Evolutionary conservation across 805 yeast species (phyloP), one percentile per base, ranked within the genome.

Genomic region (Hanseniaspora clermontiae): DNA sequence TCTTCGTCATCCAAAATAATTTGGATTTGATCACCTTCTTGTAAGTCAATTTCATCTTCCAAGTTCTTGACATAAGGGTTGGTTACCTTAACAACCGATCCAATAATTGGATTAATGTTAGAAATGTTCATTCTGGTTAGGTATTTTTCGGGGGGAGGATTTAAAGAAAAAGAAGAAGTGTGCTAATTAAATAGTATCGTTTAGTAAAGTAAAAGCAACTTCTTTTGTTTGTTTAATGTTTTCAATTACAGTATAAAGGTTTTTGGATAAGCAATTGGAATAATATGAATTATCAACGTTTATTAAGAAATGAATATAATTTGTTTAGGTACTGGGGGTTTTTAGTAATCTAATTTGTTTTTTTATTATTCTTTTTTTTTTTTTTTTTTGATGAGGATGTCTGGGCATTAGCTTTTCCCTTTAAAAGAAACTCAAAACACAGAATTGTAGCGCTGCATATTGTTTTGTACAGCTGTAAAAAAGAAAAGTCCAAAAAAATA

Each of bases 1-100:
- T 88, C 97, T 59, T 83, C 79, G 70, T 93, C 99, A 70, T 89
- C 96, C 47, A 95, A 86, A 29, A 93, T 79, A 9, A 93, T 87
- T 67, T 88, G 95, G 57, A 93, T 77, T 59, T 80, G 82, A 66
- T 93, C 97, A 31, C 97, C 97, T 10, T 84, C 78, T 49, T 74
- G 77, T 62, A 93, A 75, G 49, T 82, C 80, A 42, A 93, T 74
- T 69, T 93, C 99, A 70, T 93, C 98, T 29, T 87, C 95, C 60
- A 90, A 74, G 52, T 97, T 77, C 48, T 95, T 88, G 49, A 76
- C 76, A 70, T 93, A 93, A 68, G 85, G 95, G 68, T 90, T 95
- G 60, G 89, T 82, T 57, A 89, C 95, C 58, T 77, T 74, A 58
- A 70, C 73, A 17, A 71, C 59, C 8, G 74, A 65, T 19, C 59